phyloP scores from a whole-genome alignment of 805 yeast genomes.

The Metschnikowia continentalis region DNA sequence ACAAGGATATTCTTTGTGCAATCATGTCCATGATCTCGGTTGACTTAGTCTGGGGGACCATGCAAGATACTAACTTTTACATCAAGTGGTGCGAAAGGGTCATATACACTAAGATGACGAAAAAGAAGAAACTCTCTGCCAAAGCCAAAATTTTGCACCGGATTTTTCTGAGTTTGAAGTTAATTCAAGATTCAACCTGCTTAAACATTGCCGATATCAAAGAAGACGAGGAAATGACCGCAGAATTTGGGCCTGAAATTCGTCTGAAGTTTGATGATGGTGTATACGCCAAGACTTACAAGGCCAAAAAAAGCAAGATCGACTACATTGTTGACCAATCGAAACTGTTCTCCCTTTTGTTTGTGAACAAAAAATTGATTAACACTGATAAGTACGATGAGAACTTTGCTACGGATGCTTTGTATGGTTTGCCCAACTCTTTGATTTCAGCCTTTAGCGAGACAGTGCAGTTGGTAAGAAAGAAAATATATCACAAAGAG shows the following conservation, averaged over 20 bases:
- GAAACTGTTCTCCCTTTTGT: slow-evolving; percentile 31
- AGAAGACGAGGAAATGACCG: slow-evolving; percentile 28
- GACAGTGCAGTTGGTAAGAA: slow-evolving; percentile 62
- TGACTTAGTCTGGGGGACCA: slow-evolving; percentile 87
- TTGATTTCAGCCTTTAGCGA: slow-evolving; percentile 68
- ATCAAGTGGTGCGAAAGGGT: slow-evolving; percentile 73
- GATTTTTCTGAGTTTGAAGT: slow-evolving; percentile 67
- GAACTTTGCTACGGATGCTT: slow-evolving; percentile 68
- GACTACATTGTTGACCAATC: slow-evolving; percentile 18
- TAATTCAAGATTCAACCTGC: slow-evolving; percentile 75
- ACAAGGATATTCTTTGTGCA: slow-evolving; percentile 80
- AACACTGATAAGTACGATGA: slow-evolving; percentile 50
- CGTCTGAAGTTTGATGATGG: slow-evolving; percentile 16
- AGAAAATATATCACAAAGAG: slow-evolving; percentile 51
- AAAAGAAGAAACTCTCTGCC: slow-evolving; percentile 59
- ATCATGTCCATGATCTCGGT: slow-evolving; percentile 82
- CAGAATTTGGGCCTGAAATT: slow-evolving; percentile 30
- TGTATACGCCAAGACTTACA: slow-evolving; percentile 7
- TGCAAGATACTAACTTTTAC: slow-evolving; percentile 78
- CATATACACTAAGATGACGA: slow-evolving; percentile 62
- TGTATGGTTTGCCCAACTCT: slow-evolving; percentile 83
- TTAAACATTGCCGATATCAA: slow-evolving; percentile 32
- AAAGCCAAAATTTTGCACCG: slow-evolving; percentile 78
- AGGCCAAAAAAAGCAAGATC: slow-evolving; percentile 14
- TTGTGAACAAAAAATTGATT: slow-evolving; percentile 39